Evolutionary conservation across 176 grass and related monocot species (phyloP).

Genomic region (Cenchrus purpureus): DNA sequence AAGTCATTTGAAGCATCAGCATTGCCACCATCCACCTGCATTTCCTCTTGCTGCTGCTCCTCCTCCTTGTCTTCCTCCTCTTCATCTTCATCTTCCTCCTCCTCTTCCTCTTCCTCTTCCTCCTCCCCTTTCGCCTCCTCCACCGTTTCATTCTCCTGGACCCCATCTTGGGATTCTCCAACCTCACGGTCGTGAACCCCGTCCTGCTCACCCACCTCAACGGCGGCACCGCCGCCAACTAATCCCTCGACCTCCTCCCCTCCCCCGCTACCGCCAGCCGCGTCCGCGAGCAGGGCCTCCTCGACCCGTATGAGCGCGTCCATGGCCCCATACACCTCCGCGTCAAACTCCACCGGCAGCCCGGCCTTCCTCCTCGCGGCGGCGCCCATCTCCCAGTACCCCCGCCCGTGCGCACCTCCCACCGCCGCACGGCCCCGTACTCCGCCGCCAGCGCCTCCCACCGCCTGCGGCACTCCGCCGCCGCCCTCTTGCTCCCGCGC

Average conservation of each 20-base stretch:
- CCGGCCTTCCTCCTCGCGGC: constrained; percentile 57
- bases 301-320: constrained; percentile 73
- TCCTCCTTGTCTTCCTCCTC: neutral
- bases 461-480: constrained; percentile 63
- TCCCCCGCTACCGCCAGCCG: constrained; percentile 6
- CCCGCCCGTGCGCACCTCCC: constrained; percentile 53
- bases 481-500: constrained; percentile 47
- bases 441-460: constrained; percentile 68
- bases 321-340: constrained; percentile 70
- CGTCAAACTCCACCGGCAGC: constrained; percentile 59
- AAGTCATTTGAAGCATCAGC: constrained; percentile 25
- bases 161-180: neutral
- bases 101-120: neutral
- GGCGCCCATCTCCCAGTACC: constrained; percentile 61
- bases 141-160: neutral
- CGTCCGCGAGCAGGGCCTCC: constrained; percentile 52
- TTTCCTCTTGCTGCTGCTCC: neutral
- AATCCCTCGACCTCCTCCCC: constrained; percentile 31
- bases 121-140: neutral
- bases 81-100: constrained; percentile 8
- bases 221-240: neutral
- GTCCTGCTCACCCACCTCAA: neutral
- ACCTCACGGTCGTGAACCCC: neutral
- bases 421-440: constrained; percentile 55
- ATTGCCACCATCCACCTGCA: constrained; percentile 41